Percentiles rank a stretch among this genome's conserved stretches.
Evolutionary conservation across 352 stramenopile species (phyloP).

Genomic region (Pythium scleroteichum): DNA sequence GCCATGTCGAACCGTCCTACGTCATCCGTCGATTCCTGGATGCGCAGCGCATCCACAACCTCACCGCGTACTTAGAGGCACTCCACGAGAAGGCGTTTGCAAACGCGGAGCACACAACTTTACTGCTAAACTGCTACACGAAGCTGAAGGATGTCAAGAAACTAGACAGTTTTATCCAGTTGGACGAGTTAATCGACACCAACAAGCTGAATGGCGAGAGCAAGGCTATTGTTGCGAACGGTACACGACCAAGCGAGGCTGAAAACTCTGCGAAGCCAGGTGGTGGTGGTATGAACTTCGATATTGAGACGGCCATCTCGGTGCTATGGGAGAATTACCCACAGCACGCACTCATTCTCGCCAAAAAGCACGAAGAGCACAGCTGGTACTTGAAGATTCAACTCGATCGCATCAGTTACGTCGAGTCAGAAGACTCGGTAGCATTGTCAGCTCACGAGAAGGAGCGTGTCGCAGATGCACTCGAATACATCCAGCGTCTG

Average conservation of each 20-base stretch:
- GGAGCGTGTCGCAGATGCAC: conserved; percentile 82
- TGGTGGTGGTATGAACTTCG: conserved; percentile 69
- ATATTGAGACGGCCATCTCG: conserved; percentile 91
- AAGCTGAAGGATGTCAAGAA: conserved; percentile 95
- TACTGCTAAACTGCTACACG: conserved; percentile 95
- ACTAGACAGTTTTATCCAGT: conserved; percentile 90
- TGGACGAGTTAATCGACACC: conserved; percentile 68
- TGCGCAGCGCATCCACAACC: conserved; percentile 95
- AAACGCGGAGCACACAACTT: conserved; percentile 91
- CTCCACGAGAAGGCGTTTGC: conserved; percentile 91
- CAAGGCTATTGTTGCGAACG: conserved; percentile 8
- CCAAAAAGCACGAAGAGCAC: conserved; percentile 90
- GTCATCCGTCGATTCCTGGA: conserved; percentile 98
- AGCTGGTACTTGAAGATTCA: conserved; percentile 93
- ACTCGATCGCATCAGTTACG: conserved; percentile 88
- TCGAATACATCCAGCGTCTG: conserved; percentile 90
- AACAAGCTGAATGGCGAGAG: conserved; percentile 26
- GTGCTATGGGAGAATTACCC: conserved; percentile 93
- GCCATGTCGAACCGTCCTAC: conserved; percentile 96
- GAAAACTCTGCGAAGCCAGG: conserved; percentile 32
- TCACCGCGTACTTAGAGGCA: conserved; percentile 96
- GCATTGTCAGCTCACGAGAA: conserved; percentile 74
- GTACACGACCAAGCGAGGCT: conserved; percentile 9
- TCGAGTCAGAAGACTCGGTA: conserved; percentile 73
- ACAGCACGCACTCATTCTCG: conserved; percentile 87